Evolutionary conservation across 768 basidiomycete species (phyloP).

Genomic region (Tulasnella sp.): DNA sequence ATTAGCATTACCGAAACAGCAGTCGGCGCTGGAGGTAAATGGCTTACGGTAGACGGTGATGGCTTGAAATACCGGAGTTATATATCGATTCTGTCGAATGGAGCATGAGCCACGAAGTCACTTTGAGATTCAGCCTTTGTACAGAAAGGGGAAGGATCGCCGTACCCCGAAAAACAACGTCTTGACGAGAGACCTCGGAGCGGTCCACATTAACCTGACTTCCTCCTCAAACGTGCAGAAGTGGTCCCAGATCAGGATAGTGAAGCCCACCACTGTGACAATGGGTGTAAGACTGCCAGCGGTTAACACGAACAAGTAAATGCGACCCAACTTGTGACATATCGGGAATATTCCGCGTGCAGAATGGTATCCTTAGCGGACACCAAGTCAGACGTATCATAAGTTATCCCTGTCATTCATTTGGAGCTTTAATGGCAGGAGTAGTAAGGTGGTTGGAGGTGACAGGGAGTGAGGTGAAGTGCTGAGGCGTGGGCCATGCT

Average conservation of each 20-base stretch:
- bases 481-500: background rate
- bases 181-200: conserved; percentile 13
- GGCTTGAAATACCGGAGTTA: conserved; percentile 10
- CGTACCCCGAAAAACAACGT: conserved; percentile 13
- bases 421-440: background rate
- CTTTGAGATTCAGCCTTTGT: background rate
- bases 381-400: background rate
- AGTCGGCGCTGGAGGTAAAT: background rate
- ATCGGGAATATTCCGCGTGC: conserved; percentile 4
- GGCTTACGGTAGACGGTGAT: background rate
- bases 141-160: background rate
- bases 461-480: background rate
- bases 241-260: conserved; percentile 8
- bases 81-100: conserved; percentile 3
- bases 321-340: conserved; percentile 6
- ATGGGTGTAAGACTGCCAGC: background rate
- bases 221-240: conserved; percentile 16
- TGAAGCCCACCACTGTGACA: background rate
- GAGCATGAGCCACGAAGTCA: background rate
- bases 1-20: background rate
- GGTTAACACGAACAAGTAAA: background rate
- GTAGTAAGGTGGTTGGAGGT: background rate
- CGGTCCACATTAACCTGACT: conserved; percentile 13
- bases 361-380: background rate
- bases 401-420: conserved; percentile 10